These are phyloP conservation scores for Dissophora globulifera DNA, from an alignment of 192 early-diverging fungal genomes.

Conservation along the genomic window DNA sequence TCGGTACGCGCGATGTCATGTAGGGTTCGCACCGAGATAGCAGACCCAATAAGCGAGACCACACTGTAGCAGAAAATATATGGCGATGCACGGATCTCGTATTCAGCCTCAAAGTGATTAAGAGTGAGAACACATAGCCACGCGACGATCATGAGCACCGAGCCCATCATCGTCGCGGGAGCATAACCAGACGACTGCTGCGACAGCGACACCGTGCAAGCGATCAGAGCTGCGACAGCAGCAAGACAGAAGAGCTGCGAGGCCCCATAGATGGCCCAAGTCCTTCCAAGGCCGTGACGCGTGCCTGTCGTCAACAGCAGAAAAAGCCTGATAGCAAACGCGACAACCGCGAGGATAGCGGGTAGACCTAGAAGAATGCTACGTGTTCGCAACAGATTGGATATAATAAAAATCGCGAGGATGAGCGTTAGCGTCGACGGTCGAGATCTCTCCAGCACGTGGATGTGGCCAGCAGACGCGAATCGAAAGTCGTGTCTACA, in stretches of 20 bases:
- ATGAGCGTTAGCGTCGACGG: no score
- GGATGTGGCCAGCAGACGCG: no score
- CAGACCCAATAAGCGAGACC: slow-evolving; percentile 13
- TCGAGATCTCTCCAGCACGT: no score
- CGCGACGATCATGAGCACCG: slow-evolving; percentile 11
- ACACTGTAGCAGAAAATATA: slow-evolving; percentile 14
- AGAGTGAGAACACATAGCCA: slow-evolving; percentile 6
- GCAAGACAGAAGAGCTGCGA: slow-evolving; percentile 27
- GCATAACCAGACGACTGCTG: slow-evolving; percentile 8
- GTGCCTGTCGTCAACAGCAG: background rate
- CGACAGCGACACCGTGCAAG: slow-evolving; percentile 4
- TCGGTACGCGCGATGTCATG: background rate
- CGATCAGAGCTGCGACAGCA: slow-evolving; percentile 3
- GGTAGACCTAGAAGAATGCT: slow-evolving; percentile 30
- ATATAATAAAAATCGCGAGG: no score
- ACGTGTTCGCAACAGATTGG: background rate
- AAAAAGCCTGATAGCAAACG: background rate
- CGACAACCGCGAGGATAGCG: slow-evolving; percentile 12
- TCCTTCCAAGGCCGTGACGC: slow-evolving; percentile 17
- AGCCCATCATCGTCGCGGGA: slow-evolving; percentile 17
- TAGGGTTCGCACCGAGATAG: slow-evolving; percentile 27
- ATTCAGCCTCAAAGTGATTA: slow-evolving; percentile 17
- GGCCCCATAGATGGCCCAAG: slow-evolving; percentile 19
- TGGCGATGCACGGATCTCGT: slow-evolving; percentile 24
- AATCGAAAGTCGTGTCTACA: no score